A percentile compares a stretch with the other conserved stretches of the same genome.
Evolutionary conservation across 75 land plant genomes (phyloP).

Genomic region (Adiantum capillusveneris): DNA sequence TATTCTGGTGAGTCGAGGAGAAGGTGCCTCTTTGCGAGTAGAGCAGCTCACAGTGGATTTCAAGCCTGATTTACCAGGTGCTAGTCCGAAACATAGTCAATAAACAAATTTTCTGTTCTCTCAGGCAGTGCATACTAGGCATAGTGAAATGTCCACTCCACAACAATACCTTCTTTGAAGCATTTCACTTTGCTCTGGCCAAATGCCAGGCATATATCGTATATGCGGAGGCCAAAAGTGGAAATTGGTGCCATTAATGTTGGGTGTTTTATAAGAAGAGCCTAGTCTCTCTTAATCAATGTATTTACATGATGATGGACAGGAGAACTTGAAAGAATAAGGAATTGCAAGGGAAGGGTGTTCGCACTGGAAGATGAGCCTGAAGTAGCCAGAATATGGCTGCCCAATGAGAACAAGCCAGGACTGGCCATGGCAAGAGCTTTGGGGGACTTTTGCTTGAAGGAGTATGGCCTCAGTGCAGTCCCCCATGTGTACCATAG

Average conservation of each 20-base stretch:
- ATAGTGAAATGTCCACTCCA: no score
- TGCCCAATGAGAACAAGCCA: conserved; percentile 50
- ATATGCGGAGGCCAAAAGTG: no score
- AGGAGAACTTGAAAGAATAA: conserved; percentile 61
- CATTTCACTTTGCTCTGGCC: no score
- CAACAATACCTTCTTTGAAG: no score
- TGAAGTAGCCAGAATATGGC: conserved; percentile 48
- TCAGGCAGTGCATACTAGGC: not conserved
- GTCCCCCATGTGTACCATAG: conserved; percentile 38
- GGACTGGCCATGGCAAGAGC: conserved; percentile 83
- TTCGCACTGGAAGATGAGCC: conserved; percentile 50
- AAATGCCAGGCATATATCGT: no score
- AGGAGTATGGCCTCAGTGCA: conserved; percentile 57
- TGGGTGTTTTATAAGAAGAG: no score
- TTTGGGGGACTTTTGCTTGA: conserved; percentile 66
- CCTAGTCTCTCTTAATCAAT: no score
- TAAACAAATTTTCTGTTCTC: not conserved
- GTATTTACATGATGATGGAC: no score
- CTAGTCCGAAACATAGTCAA: not conserved
- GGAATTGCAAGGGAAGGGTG: conserved; percentile 49
- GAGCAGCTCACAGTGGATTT: conserved; percentile 2
- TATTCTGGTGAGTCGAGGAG: conserved; percentile 26
- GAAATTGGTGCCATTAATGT: no score
- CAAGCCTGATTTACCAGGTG: conserved; percentile 4
- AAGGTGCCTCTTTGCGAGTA: not conserved